phyloP scores from a whole-genome alignment of 495 filamentous ascomycete genomes.

The Penicillium daleae region DNA sequence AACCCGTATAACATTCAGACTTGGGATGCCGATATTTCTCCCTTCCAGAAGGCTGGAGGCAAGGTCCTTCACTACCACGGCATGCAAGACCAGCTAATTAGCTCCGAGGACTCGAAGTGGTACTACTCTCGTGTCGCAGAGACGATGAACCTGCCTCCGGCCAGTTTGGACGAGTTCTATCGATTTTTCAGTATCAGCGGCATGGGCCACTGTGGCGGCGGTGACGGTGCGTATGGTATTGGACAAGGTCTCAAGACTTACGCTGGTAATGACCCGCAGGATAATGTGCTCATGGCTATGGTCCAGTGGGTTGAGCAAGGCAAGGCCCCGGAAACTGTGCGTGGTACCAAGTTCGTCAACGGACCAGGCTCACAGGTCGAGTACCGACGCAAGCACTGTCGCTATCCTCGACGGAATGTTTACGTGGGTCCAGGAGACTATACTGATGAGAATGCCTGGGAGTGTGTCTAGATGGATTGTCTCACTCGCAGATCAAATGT shows the following conservation, averaged over 20 bases:
- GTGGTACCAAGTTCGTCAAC: slow-evolving; percentile 56
- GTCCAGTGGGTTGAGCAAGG: slow-evolving; percentile 66
- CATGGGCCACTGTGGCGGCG: slow-evolving; percentile 48
- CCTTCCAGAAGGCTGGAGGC: slow-evolving; percentile 46
- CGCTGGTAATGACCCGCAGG: slow-evolving; percentile 34
- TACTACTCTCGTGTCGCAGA: slow-evolving; percentile 50
- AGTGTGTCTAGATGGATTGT: slow-evolving; percentile 32
- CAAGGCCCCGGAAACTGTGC: slow-evolving; percentile 55
- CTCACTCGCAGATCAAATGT: not conserved
- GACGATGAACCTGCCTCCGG: slow-evolving; percentile 44
- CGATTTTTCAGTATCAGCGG: slow-evolving; percentile 60
- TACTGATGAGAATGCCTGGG: slow-evolving; percentile 46
- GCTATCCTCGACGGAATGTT: slow-evolving; percentile 44
- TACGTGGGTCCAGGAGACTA: slow-evolving; percentile 44
- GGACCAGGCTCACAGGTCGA: slow-evolving; percentile 39
- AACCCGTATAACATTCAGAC: slow-evolving; percentile 56
- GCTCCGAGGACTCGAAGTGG: slow-evolving; percentile 45
- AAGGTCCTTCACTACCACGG: slow-evolving; percentile 59
- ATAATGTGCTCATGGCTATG: slow-evolving; percentile 58
- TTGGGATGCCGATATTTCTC: slow-evolving; percentile 51
- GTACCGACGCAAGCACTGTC: slow-evolving; percentile 46
- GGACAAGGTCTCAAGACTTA: slow-evolving; percentile 46
- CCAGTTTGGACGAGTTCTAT: slow-evolving; percentile 58
- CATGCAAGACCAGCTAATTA: slow-evolving; percentile 49
- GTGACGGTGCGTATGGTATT: slow-evolving; percentile 58